These are phyloP conservation scores for Massospora cicadina DNA, from an alignment of 371 early-diverging fungal genomes.

Conservation along the genomic window DNA sequence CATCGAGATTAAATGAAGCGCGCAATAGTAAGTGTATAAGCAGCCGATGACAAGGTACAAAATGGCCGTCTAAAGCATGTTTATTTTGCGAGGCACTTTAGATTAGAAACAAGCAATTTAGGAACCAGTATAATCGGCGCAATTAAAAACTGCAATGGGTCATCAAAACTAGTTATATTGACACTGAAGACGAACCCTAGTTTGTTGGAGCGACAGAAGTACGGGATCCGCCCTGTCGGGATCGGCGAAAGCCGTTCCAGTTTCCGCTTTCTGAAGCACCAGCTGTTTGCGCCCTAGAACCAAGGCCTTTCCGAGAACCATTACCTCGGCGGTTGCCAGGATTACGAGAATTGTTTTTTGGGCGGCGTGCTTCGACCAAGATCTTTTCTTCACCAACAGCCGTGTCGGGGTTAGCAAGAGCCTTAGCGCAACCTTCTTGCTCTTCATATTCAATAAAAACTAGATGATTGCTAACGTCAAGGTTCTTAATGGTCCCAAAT, in stretches of 20 bases:
- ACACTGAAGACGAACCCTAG: neutral
- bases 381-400: neutral
- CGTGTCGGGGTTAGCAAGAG: neutral
- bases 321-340: neutral
- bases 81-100: too few species aligned
- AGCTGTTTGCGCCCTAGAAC: neutral
- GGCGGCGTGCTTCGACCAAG: neutral
- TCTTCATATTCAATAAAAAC: neutral
- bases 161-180: neutral
- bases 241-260: neutral
- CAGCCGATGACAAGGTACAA: too few species aligned
- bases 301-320: neutral
- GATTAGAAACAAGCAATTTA: too few species aligned
- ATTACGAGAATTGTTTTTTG: neutral
- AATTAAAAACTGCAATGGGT: too few species aligned
- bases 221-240: neutral
- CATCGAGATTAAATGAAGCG: too few species aligned
- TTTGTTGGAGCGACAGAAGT: neutral
- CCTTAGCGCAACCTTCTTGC: neutral
- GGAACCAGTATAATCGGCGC: too few species aligned
- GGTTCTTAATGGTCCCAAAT: neutral
- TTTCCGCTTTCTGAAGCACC: neutral
- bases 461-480: neutral
- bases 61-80: too few species aligned
- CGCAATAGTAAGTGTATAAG: too few species aligned